A percentile compares a stretch with the other conserved stretches of the same genome.
phyloP scores from a whole-genome alignment of 495 filamentous ascomycete species.

The Talaromyces thailandensis region DNA sequence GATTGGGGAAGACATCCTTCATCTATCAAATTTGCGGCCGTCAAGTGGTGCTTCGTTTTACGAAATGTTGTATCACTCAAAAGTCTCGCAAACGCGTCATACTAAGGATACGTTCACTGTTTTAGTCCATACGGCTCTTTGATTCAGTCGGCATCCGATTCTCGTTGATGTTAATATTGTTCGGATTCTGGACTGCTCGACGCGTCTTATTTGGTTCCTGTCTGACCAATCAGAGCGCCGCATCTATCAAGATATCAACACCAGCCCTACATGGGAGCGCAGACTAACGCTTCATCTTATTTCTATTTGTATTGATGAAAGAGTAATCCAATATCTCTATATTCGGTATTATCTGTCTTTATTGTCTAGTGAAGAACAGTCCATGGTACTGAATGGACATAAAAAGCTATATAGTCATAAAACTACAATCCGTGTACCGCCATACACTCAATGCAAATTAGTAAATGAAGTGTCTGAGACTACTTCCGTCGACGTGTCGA shows the following conservation, averaged over 20 bases:
- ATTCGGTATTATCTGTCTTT: background rate
- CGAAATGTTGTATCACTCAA: background rate
- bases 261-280: too few relatives aligned
- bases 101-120: background rate
- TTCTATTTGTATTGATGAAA: background rate
- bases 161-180: background rate
- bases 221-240: constrained; percentile 1
- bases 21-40: background rate
- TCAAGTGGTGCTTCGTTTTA: background rate
- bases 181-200: background rate
- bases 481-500: constrained; percentile 36
- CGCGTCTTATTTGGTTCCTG: constrained; percentile 3
- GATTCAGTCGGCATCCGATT: background rate
- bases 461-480: background rate
- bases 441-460: too few relatives aligned
- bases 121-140: background rate
- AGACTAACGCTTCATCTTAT: too few relatives aligned
- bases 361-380: background rate
- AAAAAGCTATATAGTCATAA: background rate
- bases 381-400: background rate
- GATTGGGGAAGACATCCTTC: background rate
- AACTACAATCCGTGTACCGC: too few relatives aligned
- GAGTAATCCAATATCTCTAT: background rate
- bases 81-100: background rate
- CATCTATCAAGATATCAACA: background rate